Evolutionary conservation across 139 green algal genomes (phyloP), one percentile per base, ranked within the genome.

Genomic region (Klebsormidium nitens): DNA sequence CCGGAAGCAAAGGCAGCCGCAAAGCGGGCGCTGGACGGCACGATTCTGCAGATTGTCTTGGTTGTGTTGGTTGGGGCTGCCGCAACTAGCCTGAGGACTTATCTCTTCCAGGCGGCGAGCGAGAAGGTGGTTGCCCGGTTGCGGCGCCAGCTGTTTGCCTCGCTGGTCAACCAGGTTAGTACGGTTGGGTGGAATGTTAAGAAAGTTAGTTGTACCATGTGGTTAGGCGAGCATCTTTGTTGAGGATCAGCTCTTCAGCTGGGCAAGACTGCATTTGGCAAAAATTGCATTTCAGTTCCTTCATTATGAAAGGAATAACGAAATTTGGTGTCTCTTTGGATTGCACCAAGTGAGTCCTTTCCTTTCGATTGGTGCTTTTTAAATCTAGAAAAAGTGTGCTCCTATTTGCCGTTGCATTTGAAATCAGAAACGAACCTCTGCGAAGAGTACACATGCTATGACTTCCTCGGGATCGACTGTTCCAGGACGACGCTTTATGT

Each of bases 91-190:
- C 3, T 77, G 32, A 5, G 69, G 31, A 32, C 63, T n/a, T 77
- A 74, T 26, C 69, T 77, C 34, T 77, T 77, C 17, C 70, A 17
- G n/a, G 42, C 69, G 31, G 69, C 69, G 3, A 77, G 69, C 40
- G 69, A 77, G 69, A 5, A 23, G 3, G 69, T 77, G 31, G 69
- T 77, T 3, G 69, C 69, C 23, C 59, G 69, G 2, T 32, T 77
- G 47, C 60, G 63, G 6, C 76, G 35, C 3, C n/a, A 74, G 17
- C 63, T 77, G n/a, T 77, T 77, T 72, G 8, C 32, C 35, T n/a
- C 29, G 8, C 34, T 74, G 17, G 69, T 67, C 6, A 55, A 5
- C 23, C 66, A 74, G 66, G 66, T 74, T 11, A 68, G 44, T 19
- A 52, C 44, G 8, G 23, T 61, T 8, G 5, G 28, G 28, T 31